Evolutionary conservation across 2,329 filamentous ascomycete genomes (phyloP).

Genomic region (Sarocladium oryzae): DNA sequence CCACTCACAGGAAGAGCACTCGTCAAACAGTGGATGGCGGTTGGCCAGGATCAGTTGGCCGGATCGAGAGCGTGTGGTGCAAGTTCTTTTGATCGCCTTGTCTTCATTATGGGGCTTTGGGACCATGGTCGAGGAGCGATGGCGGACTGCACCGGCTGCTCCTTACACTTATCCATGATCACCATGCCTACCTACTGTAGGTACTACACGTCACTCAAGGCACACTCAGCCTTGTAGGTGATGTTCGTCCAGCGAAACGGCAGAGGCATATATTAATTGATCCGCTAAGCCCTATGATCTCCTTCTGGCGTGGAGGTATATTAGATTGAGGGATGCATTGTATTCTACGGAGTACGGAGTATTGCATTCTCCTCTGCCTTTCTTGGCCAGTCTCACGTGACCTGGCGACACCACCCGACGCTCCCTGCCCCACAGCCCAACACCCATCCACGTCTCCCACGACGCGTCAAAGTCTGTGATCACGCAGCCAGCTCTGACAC

Average conservation of each 20-base stretch:
- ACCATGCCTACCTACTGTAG: no score
- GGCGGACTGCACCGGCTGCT: background rate
- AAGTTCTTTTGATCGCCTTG: background rate
- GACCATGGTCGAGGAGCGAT: background rate
- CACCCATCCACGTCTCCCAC: background rate
- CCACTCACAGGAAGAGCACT: background rate
- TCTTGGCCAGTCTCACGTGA: background rate
- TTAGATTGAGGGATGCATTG: no score
- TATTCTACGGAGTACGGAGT: no score
- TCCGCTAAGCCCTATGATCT: no score
- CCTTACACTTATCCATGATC: background rate
- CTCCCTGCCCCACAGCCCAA: background rate
- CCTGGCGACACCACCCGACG: slow-evolving; percentile 2
- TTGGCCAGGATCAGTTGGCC: background rate
- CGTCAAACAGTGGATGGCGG: background rate
- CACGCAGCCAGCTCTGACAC: background rate
- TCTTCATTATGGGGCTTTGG: slow-evolving; percentile 2
- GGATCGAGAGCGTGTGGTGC: background rate
- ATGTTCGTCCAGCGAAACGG: no score
- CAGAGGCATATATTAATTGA: no score
- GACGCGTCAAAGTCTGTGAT: slow-evolving; percentile 1
- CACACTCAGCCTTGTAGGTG: no score
- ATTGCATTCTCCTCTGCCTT: no score
- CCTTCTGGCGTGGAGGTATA: no score
- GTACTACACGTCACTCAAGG: background rate